Conservation (phyloP, 176 grass and related monocot genomes). For the Puya raimondii region DNA sequence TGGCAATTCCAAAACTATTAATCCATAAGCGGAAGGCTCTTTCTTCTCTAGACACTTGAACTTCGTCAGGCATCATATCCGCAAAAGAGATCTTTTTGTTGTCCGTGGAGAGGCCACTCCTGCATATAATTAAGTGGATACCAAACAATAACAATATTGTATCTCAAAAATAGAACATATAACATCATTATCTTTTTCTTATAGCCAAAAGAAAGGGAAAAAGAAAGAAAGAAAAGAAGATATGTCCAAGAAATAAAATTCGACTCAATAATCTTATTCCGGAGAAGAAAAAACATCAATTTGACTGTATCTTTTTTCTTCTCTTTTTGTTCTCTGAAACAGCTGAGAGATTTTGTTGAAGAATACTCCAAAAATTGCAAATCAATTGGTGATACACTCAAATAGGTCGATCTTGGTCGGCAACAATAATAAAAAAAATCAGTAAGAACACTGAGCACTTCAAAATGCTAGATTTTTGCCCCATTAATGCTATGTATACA, state of each 20-base stretch:
- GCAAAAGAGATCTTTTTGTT: conserved; percentile 17
- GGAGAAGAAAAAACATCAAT: neutral
- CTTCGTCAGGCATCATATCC: conserved; percentile 51
- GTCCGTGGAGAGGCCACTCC: conserved; percentile 84
- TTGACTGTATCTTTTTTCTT: too few species aligned
- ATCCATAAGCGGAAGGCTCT: conserved; percentile 97
- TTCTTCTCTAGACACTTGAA: conserved; percentile 88
- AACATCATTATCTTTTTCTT: too few species aligned
- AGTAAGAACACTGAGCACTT: too few species aligned
- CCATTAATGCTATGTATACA: neutral
- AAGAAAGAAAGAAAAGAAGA: neutral
- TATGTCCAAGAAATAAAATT: neutral
- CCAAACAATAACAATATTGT: conserved; percentile 8
- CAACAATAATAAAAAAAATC: too few species aligned
- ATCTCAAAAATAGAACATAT: too few species aligned
- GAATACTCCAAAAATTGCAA: neutral
- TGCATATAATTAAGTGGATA: conserved; percentile 25
- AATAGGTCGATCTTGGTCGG: neutral
- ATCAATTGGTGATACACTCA: neutral
- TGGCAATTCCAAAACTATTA: conserved; percentile 81
- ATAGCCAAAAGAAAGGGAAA: neutral
- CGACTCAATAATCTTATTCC: neutral
- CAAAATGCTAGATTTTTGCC: too few species aligned
- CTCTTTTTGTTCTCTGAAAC: too few species aligned
- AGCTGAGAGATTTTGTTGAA: too few species aligned